Evolutionary conservation across 345 rosid genomes (phyloP).

Genomic region (Salix udensis): DNA sequence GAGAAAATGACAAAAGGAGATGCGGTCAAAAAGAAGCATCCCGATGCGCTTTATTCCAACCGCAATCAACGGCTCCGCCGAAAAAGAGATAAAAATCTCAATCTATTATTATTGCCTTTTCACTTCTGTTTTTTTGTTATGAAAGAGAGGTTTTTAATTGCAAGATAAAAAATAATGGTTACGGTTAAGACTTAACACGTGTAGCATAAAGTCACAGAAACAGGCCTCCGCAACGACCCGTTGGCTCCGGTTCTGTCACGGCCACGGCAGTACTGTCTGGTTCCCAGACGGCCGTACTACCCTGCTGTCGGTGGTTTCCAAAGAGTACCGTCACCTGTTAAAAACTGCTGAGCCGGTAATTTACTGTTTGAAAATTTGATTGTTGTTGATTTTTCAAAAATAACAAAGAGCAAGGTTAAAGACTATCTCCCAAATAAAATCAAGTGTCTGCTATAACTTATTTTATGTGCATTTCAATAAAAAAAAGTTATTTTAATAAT

Average conservation of each 20-base stretch:
- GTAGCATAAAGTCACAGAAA: slow-evolving; percentile 37
- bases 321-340: background rate
- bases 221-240: slow-evolving; percentile 53
- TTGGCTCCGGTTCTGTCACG: slow-evolving; percentile 57
- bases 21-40: slow-evolving; percentile 54
- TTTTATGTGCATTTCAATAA: too few species aligned
- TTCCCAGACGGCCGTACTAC: background rate
- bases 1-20: slow-evolving; percentile 28
- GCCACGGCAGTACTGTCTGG: slow-evolving; percentile 26
- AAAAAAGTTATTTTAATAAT: too few species aligned
- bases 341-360: background rate
- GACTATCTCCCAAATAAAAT: too few species aligned
- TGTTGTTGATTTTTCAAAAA: too few species aligned
- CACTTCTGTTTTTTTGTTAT: background rate
- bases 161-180: background rate
- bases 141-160: background rate
- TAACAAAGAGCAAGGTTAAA: too few species aligned
- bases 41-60: slow-evolving; percentile 65
- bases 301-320: slow-evolving; percentile 20
- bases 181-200: slow-evolving; percentile 22
- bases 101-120: background rate
- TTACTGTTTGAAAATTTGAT: too few species aligned
- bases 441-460: too few species aligned
- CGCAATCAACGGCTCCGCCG: slow-evolving; percentile 95
- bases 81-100: slow-evolving; percentile 25